Evolutionary conservation across 495 filamentous ascomycete genomes (phyloP), one percentile per base, ranked within the genome.

Genomic region (Daldinia grandis): DNA sequence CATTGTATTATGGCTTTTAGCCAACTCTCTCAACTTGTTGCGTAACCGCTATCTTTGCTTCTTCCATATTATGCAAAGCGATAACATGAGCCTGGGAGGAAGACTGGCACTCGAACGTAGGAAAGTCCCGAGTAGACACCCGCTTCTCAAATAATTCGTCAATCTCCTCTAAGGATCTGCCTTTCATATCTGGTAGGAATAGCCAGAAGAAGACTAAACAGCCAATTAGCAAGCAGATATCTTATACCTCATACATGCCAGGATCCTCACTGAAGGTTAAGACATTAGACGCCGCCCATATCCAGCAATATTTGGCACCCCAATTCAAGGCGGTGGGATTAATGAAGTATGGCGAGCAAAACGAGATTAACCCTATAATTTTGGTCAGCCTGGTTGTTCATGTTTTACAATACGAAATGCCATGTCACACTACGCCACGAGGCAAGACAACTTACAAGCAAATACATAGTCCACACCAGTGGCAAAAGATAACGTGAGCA

Each of bases 291-390:
- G 57, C 71, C 6, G 69, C 76, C 82, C 82, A 82, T 27, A 85
- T 81, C 68, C 80, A 84, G 7, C 78, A 79, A 60, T 84, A 83
- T 44, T 74, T 75, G 2, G 76, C 72, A 0, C 78, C 80, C 80
- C 80, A 82, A 57, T 80, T 78, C 35, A 82, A 54, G 21, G 76
- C 72, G n/a, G 73, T 64, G 21, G 78, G 78, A 53, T 82, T 82
- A 58, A 82, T 76, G 50, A 82, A 82, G 31, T 79, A 82, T 5
- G 80, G 76, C 10, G 75, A 67, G 56, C 75, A 78, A 73, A 79
- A 82, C 4, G 71, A 67, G 10, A 64, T 78, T 19, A 81, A 56
- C 80, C 84, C 71, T 74, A 40, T 0, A n/a, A 25, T 14, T 10
- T 17, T 12, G 47, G 53, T 69, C 50, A 63, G 68, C 47, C 42